Percentiles rank a stretch among this genome's conserved stretches.
Conservation (phyloP, 495 filamentous ascomycete genomes). For the Lophium mytilinum region DNA sequence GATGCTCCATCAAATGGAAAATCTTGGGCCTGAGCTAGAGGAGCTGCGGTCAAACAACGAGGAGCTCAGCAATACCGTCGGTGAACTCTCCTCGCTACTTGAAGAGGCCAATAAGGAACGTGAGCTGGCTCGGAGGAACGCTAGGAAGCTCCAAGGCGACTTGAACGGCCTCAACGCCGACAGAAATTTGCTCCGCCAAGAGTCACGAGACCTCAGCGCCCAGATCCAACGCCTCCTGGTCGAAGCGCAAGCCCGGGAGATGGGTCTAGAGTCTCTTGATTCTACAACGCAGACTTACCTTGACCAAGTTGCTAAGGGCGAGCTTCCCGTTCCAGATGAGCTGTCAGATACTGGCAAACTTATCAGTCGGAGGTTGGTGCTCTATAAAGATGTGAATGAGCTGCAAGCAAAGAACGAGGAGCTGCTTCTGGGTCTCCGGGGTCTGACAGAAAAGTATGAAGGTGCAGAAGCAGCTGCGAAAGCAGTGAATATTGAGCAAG, state of each 20-base stretch:
- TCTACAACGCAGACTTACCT: slow-evolving; percentile 56
- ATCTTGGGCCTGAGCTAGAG: slow-evolving; percentile 52
- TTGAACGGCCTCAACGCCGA: slow-evolving; percentile 64
- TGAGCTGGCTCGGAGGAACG: slow-evolving; percentile 49
- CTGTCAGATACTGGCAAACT: slow-evolving; percentile 72
- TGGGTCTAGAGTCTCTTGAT: slow-evolving; percentile 65
- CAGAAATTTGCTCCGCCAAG: slow-evolving; percentile 68
- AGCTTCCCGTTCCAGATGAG: slow-evolving; percentile 57
- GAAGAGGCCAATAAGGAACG: slow-evolving; percentile 49
- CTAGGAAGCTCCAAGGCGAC: slow-evolving; percentile 65
- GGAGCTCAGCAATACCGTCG: slow-evolving; percentile 54
- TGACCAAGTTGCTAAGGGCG: slow-evolving; percentile 61
- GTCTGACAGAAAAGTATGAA: slow-evolving; percentile 84
- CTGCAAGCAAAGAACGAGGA: slow-evolving; percentile 85
- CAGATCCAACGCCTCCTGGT: slow-evolving; percentile 83
- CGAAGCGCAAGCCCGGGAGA: slow-evolving; percentile 68
- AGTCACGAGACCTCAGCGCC: slow-evolving; percentile 82
- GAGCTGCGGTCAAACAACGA: slow-evolving; percentile 50
- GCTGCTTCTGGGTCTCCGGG: slow-evolving; percentile 68
- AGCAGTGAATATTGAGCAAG: slow-evolving; percentile 58
- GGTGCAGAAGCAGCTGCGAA: slow-evolving; percentile 71
- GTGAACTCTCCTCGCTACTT: slow-evolving; percentile 66
- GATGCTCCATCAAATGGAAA: slow-evolving; percentile 57
- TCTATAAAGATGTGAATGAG: slow-evolving; percentile 75
- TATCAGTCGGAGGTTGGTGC: slow-evolving; percentile 73